Conservation (phyloP, 176 grass and related monocot species). For the Oryza brachyantha region DNA sequence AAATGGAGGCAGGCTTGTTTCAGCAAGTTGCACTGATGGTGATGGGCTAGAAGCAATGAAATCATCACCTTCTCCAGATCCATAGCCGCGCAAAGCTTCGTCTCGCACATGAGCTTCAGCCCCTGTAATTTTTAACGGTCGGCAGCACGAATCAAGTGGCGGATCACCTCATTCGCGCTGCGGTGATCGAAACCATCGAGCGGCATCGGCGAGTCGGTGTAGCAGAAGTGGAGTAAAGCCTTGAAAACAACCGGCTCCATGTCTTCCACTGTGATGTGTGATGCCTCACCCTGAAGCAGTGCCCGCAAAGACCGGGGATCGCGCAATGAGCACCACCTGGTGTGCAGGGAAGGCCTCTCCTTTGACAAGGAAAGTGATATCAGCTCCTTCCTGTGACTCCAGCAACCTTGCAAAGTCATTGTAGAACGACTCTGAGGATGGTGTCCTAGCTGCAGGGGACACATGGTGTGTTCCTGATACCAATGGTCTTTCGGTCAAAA, state of each 20-base stretch:
- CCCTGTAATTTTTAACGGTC: conserved; percentile 28
- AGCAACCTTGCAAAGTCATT: not conserved
- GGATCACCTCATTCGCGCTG: not conserved
- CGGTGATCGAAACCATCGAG: not conserved
- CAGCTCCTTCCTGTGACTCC: not conserved
- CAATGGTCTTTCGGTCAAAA: conserved; percentile 10
- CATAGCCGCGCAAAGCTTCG: too few species aligned
- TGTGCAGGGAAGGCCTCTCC: not conserved
- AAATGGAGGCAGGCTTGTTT: too few species aligned
- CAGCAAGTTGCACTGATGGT: too few species aligned
- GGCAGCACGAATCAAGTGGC: not conserved
- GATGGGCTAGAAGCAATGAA: too few species aligned
- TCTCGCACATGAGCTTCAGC: conserved; percentile 14
- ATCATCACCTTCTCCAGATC: too few species aligned
- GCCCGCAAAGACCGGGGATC: not conserved
- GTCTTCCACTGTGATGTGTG: not conserved
- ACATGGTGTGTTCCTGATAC: too few species aligned
- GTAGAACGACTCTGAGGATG: too few species aligned
- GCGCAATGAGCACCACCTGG: not conserved
- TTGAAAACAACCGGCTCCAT: not conserved
- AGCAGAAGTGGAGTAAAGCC: not conserved
- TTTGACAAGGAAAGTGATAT: not conserved
- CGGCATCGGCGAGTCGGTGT: not conserved
- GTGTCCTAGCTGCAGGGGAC: too few species aligned
- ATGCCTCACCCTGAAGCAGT: not conserved